Conservation (phyloP, 176 grass and related monocot species). For the Avena atlantica region DNA sequence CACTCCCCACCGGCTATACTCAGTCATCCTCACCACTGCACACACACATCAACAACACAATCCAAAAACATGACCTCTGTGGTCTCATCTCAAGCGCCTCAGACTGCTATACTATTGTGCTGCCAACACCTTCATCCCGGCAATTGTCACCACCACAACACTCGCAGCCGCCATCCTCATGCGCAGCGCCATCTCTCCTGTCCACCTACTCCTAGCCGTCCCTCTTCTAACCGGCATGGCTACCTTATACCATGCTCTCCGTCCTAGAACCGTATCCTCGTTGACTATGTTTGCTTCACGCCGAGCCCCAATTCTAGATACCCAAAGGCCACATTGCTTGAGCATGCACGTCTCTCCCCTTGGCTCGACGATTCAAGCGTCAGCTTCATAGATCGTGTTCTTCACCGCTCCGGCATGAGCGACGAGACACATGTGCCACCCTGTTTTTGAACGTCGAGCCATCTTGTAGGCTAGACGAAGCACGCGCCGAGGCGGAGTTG, state of each 20-base stretch:
- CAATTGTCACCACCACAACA: not conserved
- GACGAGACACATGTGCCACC: constrained; percentile 42
- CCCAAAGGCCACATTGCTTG: constrained; percentile 28
- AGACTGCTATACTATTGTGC: not conserved
- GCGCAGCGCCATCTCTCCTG: not conserved
- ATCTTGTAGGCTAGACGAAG: not conserved
- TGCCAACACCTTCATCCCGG: not conserved
- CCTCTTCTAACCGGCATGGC: not conserved
- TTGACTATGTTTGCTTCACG: not conserved
- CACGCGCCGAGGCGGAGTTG: constrained; percentile 9
- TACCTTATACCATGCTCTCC: constrained; percentile 24
- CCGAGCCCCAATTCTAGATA: not conserved
- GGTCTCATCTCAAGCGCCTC: not conserved
- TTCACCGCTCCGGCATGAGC: constrained; percentile 37
- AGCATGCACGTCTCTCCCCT: constrained; percentile 19
- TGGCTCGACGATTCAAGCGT: constrained; percentile 18
- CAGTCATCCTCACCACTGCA: not conserved
- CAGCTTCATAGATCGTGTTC: constrained; percentile 17
- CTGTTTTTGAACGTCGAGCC: not conserved
- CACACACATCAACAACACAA: not conserved
- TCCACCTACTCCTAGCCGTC: not conserved
- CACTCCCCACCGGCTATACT: too few relatives aligned
- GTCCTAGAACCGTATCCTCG: constrained; percentile 22
- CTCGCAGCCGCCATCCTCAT: too few relatives aligned
- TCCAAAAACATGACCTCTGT: not conserved